Conservation (phyloP, 1,284 basidiomycete species). For the Golubevia sp. region DNA sequence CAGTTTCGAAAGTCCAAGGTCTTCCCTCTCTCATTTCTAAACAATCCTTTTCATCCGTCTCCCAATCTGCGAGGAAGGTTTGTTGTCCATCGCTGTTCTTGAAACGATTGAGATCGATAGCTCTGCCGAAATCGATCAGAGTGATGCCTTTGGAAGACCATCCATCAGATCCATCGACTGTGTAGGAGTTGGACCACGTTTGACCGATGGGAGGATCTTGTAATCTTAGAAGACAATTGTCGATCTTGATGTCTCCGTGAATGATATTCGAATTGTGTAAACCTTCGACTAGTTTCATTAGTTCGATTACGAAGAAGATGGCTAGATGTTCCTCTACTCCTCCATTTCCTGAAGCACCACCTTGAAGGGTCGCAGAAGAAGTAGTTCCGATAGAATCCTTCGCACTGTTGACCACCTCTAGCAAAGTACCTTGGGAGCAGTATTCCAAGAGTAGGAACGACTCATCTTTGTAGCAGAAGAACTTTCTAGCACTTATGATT, state of each 20-base stretch:
- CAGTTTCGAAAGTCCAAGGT: constrained; percentile 91
- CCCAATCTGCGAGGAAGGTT: constrained; percentile 85
- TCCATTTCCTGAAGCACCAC: constrained; percentile 26
- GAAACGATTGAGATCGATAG: constrained; percentile 83
- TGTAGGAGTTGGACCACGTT: constrained; percentile 76
- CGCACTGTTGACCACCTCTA: constrained; percentile 89
- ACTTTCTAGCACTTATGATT: constrained; percentile 41
- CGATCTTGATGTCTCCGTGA: constrained; percentile 98
- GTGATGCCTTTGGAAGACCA: constrained; percentile 87
- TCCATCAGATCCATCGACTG: constrained; percentile 75
- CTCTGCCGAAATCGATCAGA: constrained; percentile 94
- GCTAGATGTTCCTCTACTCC: constrained; percentile 88
- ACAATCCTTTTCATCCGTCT: constrained; percentile 79
- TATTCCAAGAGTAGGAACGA: constrained; percentile 86
- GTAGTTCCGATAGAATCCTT: constrained; percentile 69
- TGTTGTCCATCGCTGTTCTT: constrained; percentile 68
- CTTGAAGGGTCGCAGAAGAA: constrained; percentile 30
- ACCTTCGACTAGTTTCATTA: constrained; percentile 79
- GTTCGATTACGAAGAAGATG: constrained; percentile 91
- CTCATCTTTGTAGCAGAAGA: constrained; percentile 70
- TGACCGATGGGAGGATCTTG: constrained; percentile 73
- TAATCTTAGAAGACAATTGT: constrained; percentile 92
- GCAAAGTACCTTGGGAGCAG: constrained; percentile 86
- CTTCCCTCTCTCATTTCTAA: constrained; percentile 80
- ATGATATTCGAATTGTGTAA: constrained; percentile 83